phyloP scores from a whole-genome alignment of 768 basidiomycete species.

The Hypsizygus marmoreus region DNA sequence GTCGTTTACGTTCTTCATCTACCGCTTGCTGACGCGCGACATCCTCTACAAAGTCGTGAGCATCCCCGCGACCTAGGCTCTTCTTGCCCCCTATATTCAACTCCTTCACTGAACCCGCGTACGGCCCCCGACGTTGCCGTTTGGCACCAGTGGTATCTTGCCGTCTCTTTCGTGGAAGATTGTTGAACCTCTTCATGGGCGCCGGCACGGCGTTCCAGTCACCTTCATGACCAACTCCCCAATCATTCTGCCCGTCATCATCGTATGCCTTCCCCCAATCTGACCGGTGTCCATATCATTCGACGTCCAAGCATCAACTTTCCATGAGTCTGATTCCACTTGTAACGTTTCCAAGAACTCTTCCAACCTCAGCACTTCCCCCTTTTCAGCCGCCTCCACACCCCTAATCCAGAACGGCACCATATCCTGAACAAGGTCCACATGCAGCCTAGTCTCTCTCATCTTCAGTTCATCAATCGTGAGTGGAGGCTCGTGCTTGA shows the following conservation, averaged over 20 bases:
- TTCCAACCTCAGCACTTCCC: conserved; percentile 43
- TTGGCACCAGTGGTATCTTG: background rate
- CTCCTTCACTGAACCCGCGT: background rate
- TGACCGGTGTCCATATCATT: background rate
- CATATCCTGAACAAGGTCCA: conserved; percentile 51
- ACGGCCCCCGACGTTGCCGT: background rate
- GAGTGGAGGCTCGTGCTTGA: conserved; percentile 19
- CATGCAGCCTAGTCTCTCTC: conserved; percentile 29
- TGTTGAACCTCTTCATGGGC: background rate
- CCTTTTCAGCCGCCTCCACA: conserved; percentile 48
- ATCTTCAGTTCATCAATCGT: conserved; percentile 31
- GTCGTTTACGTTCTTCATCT: conserved; percentile 36
- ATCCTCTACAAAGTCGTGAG: conserved; percentile 45
- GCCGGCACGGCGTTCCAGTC: background rate
- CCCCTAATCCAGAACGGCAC: conserved; percentile 57
- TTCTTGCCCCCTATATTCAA: background rate
- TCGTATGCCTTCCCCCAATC: conserved; percentile 5
- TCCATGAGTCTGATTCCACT: conserved; percentile 26
- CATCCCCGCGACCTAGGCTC: conserved; percentile 9
- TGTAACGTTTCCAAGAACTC: conserved; percentile 47
- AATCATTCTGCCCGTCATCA: background rate
- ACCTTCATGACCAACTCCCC: background rate
- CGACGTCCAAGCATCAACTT: conserved; percentile 18
- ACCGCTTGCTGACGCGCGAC: conserved; percentile 42
- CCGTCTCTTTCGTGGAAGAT: background rate